phyloP scores from a whole-genome alignment of 2,329 filamentous ascomycete species.

The Aspergillus latus region DNA sequence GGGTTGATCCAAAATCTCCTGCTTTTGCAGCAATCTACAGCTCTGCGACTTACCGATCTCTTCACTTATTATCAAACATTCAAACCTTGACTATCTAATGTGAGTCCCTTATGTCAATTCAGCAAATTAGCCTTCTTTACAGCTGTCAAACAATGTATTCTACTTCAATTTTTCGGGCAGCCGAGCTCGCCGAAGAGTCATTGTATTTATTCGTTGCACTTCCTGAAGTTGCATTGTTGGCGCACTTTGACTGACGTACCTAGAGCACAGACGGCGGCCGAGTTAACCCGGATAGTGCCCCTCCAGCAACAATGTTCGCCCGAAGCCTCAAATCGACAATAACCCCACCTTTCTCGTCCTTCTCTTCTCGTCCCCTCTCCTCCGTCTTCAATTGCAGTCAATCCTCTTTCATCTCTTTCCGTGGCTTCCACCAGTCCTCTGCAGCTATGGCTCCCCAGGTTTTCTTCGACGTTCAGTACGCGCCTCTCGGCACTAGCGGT shows the following conservation, averaged over 20 bases:
- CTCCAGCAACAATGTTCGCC: conserved; percentile 44
- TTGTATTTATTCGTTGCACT: not conserved
- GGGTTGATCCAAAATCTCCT: conserved; percentile 13
- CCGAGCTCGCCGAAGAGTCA: not conserved
- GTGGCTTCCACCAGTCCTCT: conserved; percentile 64
- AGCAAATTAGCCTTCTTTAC: not conserved
- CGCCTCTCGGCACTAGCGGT: conserved; percentile 37
- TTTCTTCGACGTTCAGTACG: conserved; percentile 72
- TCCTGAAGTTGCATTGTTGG: conserved; percentile 19
- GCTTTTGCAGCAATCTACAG: conserved; percentile 4
- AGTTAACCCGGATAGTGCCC: conserved; percentile 33
- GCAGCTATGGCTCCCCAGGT: conserved; percentile 69
- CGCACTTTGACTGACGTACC: conserved; percentile 16
- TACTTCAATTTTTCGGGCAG: not conserved
- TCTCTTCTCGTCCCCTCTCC: conserved; percentile 37
- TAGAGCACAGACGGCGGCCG: conserved; percentile 14
- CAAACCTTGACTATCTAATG: not conserved
- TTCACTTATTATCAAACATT: not conserved
- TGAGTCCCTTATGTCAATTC: conserved; percentile 3
- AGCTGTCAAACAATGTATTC: not conserved
- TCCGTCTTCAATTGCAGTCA: conserved; percentile 34
- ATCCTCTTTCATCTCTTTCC: conserved; percentile 36
- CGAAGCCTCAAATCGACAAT: conserved; percentile 40
- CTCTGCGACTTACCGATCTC: not conserved
- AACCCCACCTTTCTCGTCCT: conserved; percentile 47